Conservation (phyloP, 306 rosid species). For the Gynostemma pentaphyllum region DNA sequence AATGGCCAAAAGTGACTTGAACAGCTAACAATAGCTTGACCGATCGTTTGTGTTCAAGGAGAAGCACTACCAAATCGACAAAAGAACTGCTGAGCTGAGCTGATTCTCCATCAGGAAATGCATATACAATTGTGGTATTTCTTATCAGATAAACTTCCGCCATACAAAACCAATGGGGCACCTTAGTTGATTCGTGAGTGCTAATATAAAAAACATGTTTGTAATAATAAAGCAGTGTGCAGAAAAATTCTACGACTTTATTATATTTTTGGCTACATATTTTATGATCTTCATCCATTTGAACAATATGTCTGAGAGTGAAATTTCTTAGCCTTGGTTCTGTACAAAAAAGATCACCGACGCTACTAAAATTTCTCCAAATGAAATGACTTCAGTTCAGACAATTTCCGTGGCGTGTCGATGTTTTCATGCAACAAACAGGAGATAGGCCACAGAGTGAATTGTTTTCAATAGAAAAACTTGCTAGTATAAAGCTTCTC, state of each 20-base stretch:
- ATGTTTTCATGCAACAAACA: background rate
- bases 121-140: background rate
- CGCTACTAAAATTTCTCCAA: background rate
- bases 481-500: background rate
- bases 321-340: background rate
- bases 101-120: slow-evolving; percentile 5
- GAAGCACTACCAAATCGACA: background rate
- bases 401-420: background rate
- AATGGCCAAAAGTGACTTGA: background rate
- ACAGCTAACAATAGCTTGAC: too few species aligned
- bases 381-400: background rate
- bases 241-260: background rate
- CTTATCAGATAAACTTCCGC: background rate
- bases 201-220: too few species aligned
- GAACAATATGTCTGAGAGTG: background rate
- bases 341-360: background rate
- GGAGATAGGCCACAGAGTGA: background rate
- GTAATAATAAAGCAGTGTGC: background rate
- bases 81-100: background rate
- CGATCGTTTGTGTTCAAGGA: background rate
- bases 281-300: background rate
- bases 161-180: background rate
- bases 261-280: background rate
- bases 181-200: background rate
- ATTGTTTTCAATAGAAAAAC: background rate